Evolutionary conservation across 2,329 filamentous ascomycete species (phyloP), one percentile per base, ranked within the genome.

Genomic region (Aspergillus sp.): DNA sequence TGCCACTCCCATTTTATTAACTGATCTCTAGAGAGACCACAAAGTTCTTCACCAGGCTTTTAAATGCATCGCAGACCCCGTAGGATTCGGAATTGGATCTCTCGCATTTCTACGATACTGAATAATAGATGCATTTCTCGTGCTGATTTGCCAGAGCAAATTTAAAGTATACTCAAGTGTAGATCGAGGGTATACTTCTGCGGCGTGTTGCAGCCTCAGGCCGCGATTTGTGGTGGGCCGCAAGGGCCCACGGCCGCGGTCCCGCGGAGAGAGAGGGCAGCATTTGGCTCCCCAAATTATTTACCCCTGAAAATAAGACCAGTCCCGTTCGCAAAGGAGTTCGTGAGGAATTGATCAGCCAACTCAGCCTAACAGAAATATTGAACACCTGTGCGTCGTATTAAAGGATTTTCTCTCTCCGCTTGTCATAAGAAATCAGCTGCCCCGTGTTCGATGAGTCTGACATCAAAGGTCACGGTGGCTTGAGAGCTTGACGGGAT

Each of bases 291-390:
- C 54, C 51, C 51, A 54, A 53, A 53, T 51, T 33, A 49, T 54
- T 49, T 66, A 65, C 68, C 65, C 68, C 68, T 70, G 67, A 69
- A 61, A 64, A 48, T 40, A 54, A 41, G 46, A 48, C 46, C 45
- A 46, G 34, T 50, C 40, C 33, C 30, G 46, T 56, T 20, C 15
- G 7, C n/a, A 40, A 19, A 37, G 54, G 40, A 37, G 19, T 42
- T 22, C 19, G 22, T 13, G 42, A 53, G 19, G 17, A 22, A 20
- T 50, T 51, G 46, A 48, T 34, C n/a, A 11, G 40, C n/a, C 40
- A 19, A 13, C 46, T 30, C 17, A 15, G 46, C 24, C n/a, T 11
- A 48, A 30, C 8, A 33, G 17, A 24, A 12, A 8, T 19, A 34
- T 34, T n/a, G 5, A 27, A 46, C 44, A 30, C 27, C 27, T 30